Evolutionary conservation across 805 yeast species (phyloP), one percentile per base, ranked within the genome.

Genomic region (Candida maesae): DNA sequence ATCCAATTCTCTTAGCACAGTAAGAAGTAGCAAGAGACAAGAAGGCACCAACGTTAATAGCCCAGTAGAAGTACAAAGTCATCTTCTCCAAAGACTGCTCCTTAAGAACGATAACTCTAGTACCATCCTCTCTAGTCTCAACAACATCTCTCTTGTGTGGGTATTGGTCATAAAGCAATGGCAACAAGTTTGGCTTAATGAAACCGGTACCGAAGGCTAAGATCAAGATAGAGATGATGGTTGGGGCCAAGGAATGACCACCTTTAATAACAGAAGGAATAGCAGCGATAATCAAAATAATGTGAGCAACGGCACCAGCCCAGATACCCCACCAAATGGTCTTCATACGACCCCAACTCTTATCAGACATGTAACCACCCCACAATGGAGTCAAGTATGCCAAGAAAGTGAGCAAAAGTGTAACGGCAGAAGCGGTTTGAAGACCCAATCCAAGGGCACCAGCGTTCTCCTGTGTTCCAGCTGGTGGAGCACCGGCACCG

Each of bases 181-280:
- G 76, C 23, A 84, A 78, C 69, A 56, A 46, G 53, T 84, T 84
- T 30, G 89, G 71, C 60, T 85, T 85, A 58, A 85, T 85, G 52
- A 88, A 82, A 56, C 93, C 93, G 24, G 93, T 81, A 30, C 88
- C 91, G 29, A 82, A 52, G 51, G 91, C 91, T 53, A 85, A 76
- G 39, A 78, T 58, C 44, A 67, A 46, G 36, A 67, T 62, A 20
- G 68, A 47, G 14, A 59, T 56, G 40, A 66, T 55, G 15, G 78
- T 76, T 31, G 91, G 90, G 47, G 80, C 88, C 40, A 78, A 59
- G 23, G 85, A 74, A 25, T 84, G 71, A 17, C 67, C 66, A 33
- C 62, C 62, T 19, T 61, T 60, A 31, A 81, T 70, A 14, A 73
- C 66, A 18, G 61, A 42, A 19, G 89, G 90, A 39, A 84, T 62